A percentile compares a stretch with the other conserved stretches of the same genome.
These are phyloP conservation scores for Tricholomella constricta DNA, from an alignment of 768 basidiomycete species.

Conservation along the genomic window DNA sequence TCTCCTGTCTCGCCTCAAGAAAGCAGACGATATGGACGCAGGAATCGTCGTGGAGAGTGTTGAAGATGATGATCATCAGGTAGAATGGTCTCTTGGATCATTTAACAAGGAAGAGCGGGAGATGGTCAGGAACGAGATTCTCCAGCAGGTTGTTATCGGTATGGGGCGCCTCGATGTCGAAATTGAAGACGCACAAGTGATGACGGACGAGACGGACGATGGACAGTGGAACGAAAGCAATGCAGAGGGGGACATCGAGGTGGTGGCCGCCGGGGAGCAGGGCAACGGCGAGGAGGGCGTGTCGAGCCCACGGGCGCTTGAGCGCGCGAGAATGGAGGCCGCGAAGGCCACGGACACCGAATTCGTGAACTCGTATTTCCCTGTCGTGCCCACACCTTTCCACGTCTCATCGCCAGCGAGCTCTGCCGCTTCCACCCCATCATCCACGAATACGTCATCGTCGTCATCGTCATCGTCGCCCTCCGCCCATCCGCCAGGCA, in stretches of 20 bases:
- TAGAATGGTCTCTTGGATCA: conserved; percentile 37
- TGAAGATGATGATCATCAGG: conserved; percentile 39
- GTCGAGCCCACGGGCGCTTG: conserved; percentile 10
- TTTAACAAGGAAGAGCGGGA: conserved; percentile 59
- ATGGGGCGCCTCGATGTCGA: conserved; percentile 72
- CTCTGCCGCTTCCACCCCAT: conserved; percentile 28
- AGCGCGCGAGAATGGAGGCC: conserved; percentile 9
- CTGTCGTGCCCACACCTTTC: conserved; percentile 29
- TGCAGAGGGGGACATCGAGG: conserved; percentile 17
- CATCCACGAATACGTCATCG: conserved; percentile 18
- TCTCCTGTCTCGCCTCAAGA: conserved; percentile 69
- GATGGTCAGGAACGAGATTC: conserved; percentile 77
- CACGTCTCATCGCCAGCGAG: conserved; percentile 20
- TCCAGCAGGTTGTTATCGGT: conserved; percentile 87
- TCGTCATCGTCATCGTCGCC: conserved; percentile 21
- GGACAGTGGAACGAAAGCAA: background rate
- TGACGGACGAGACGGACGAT: background rate
- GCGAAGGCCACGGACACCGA: conserved; percentile 17
- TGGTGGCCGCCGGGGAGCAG: conserved; percentile 17
- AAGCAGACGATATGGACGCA: conserved; percentile 50
- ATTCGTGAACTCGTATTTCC: conserved; percentile 57
- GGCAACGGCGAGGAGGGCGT: conserved; percentile 17
- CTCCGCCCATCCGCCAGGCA: conserved; percentile 1
- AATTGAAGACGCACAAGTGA: conserved; percentile 21
- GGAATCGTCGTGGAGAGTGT: conserved; percentile 23